A percentile compares a stretch with the other conserved stretches of the same genome.
phyloP scores from a whole-genome alignment of 1,139 yeast species.

The Yamadazyma aaseri region DNA sequence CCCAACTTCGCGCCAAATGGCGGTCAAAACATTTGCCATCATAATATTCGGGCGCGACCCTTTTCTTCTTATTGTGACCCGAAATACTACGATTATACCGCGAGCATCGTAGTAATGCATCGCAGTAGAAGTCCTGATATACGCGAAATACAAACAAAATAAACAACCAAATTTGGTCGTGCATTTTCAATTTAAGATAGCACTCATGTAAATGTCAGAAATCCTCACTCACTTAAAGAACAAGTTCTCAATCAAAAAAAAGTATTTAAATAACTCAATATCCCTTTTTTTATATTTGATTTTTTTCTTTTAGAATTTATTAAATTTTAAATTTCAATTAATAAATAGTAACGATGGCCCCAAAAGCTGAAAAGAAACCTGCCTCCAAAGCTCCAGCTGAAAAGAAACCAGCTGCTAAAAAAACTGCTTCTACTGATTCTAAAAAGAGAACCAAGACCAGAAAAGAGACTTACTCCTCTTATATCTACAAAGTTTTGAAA shows the following conservation, averaged over 20 bases:
- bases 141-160: too few species aligned
- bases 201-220: slow-evolving; percentile 1
- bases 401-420: slow-evolving; percentile 95
- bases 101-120: too few species aligned
- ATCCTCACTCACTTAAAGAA: slow-evolving; percentile 1
- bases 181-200: not conserved
- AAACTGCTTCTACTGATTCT: slow-evolving; percentile 80
- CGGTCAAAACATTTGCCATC: too few species aligned
- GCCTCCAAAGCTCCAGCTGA: slow-evolving; percentile 99
- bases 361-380: slow-evolving; percentile 97
- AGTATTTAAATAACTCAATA: slow-evolving; percentile 13
- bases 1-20: too few species aligned
- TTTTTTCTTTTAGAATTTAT: slow-evolving; percentile 9
- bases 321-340: slow-evolving; percentile 16
- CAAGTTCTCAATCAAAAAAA: slow-evolving; percentile 3
- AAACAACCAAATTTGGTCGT: not conserved
- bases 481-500: slow-evolving; percentile 97
- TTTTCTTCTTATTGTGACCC: too few species aligned
- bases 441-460: slow-evolving; percentile 97
- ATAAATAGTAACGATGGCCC: slow-evolving; percentile 65
- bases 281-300: slow-evolving; percentile 9
- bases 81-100: too few species aligned
- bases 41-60: too few species aligned
- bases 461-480: slow-evolving; percentile 98
- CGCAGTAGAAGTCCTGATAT: too few species aligned